Base-by-base conservation (phyloP, 2,329 filamentous ascomycete genomes). In the Neofusicoccum parvum region DNA sequence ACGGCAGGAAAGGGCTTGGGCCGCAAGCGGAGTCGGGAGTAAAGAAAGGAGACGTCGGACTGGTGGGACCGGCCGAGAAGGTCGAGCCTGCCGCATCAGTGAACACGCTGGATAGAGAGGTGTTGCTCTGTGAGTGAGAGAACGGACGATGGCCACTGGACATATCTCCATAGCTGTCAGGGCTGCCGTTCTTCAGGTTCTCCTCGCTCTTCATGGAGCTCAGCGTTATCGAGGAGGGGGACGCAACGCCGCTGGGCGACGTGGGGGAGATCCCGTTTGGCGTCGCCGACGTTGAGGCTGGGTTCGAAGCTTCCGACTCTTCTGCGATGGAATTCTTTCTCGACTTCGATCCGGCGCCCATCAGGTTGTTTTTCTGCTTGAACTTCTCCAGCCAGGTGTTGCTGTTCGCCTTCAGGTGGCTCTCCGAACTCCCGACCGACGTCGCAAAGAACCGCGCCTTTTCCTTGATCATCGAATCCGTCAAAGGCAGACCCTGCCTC, bases 361-460 rank as follows among this genome's bases (percentile, higher is more conserved):
- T 77, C 11, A 90, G 74, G 68, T 85, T 88, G 75, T 96, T 90
- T 80, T 94, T 97, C 75, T 92, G 88, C 82, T 97, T 97, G 83
- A 98, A 98, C 75, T 95, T 96, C 73, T 97, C 92, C 39, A 98
- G 84, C 94, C 94, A 97, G 70, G 84, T 88, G 36, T 87, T 82
- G 70, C 87, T 95, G 69, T 92, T 86, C 56, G 86, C 86, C 72
- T 90, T 91, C 65, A 90, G 78, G 58, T 92, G 87, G 68, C 85
- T 88, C 63, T 96, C 92, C 3, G 88, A 86, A 65, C 88, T 87
- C 32, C 88, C 88, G 39, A 89, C 90, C 27, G 87, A 90, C 46
- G 86, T 88, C 12, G 91, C 90, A 76, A 97, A 97, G 68, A 92
- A 89, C 58, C 85, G 85, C 1, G 92, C 92, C 78, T 96, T 93